Evolutionary conservation across 2,329 filamentous ascomycete genomes (phyloP), one percentile per base, ranked within the genome.

Genomic region (Penicillium sp.): DNA sequence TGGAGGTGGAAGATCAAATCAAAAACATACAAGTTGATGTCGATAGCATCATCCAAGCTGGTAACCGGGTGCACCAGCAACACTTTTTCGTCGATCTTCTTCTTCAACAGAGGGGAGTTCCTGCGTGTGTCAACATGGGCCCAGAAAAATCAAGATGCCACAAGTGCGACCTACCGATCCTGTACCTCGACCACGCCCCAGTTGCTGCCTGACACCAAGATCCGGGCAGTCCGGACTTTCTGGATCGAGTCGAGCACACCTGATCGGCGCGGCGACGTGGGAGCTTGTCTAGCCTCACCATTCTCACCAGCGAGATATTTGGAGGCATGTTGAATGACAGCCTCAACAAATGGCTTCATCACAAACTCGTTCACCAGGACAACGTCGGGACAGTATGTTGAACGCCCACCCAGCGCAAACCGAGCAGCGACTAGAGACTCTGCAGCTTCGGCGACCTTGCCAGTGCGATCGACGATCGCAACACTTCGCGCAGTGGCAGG

Each of bases 301-400:
- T 66, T 67, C 25, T 69, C 62, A 2, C 67, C 64, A 1, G 63
- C 62, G 5, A 71, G 62, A 20, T 69, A 67, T 34, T 63, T 67
- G 0, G 69, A 69, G 0, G 68, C 63, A 20, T 81, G 76, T 39
- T 75, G 73, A 14, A 81, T 70, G 4, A 81, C 77, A 0, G 82
- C 81, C 49, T 82, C 77, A 0, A 85, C 69, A 63, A 88, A 87
- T 0, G 79, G 76, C 56, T 82, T 78, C 73, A 84, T 83, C 3
- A 80, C 76, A 59, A 82, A 89, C 62, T 89, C 86, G 60, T 89
- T 87, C n/a, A 89, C 86, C 0, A 88, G 72, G 0, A 89, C 82
- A 0, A 88, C 34, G 65, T 89, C 86, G 0, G 87, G 87, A 0
- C 85, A 83, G 66, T 88, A 88, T 0, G 85, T 80, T 0, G 86